Evolutionary conservation across 768 basidiomycete species (phyloP).

Genomic region (Pleurotus cornucopiae): DNA sequence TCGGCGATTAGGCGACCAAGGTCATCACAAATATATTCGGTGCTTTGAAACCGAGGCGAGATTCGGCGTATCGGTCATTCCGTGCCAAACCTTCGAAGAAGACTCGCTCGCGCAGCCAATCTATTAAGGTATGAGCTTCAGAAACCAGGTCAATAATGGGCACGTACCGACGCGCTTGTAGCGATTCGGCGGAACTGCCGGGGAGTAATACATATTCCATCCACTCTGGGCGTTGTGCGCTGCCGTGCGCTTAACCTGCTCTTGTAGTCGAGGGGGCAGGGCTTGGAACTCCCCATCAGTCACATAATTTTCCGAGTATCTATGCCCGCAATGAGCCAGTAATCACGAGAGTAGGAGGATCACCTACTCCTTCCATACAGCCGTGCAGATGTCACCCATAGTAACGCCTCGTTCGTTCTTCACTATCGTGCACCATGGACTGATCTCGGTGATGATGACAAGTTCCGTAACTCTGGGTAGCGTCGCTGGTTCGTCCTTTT

Average conservation of each 20-base stretch:
- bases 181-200: constrained; percentile 41
- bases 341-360: constrained; percentile 10
- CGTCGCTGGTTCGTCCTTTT: constrained; percentile 63
- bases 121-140: constrained; percentile 27
- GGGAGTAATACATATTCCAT: constrained; percentile 44
- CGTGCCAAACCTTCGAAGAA: constrained; percentile 64
- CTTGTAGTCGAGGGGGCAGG: constrained; percentile 62
- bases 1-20: constrained; percentile 32
- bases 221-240: constrained; percentile 28
- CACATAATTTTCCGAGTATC: constrained; percentile 66
- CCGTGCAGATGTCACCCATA: constrained; percentile 65
- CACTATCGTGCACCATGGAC: constrained; percentile 78
- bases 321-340: constrained; percentile 19
- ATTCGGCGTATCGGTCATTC: constrained; percentile 54
- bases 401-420: constrained; percentile 74
- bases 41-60: constrained; percentile 70
- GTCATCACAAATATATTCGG: constrained; percentile 79
- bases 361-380: constrained; percentile 73
- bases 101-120: constrained; percentile 72
- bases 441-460: constrained; percentile 52
- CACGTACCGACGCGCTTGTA: constrained; percentile 62
- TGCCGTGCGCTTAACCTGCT: constrained; percentile 65
- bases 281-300: constrained; percentile 62
- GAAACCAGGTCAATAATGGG: neutral
- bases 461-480: constrained; percentile 61